These are phyloP conservation scores for Colletotrichum tabaci DNA, from an alignment of 2,329 filamentous ascomycete species.

Conservation along the genomic window DNA sequence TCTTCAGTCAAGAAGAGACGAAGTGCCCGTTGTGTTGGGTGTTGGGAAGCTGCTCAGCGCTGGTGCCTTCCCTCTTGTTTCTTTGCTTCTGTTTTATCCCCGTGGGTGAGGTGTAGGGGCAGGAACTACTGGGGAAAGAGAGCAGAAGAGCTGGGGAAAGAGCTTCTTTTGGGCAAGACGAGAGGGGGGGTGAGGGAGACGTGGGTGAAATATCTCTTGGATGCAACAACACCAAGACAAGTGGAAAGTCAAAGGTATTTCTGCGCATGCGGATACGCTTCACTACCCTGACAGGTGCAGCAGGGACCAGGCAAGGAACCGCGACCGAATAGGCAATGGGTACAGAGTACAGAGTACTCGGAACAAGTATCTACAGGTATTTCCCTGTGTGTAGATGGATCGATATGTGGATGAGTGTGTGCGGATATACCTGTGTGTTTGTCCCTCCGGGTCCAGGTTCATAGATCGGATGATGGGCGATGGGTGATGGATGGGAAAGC, in stretches of 20 bases:
- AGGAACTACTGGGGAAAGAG: constrained; percentile 29
- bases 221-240: constrained; percentile 1
- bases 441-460: too few species aligned
- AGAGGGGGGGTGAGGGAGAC: constrained; percentile 10
- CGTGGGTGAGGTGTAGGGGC: constrained; percentile 11
- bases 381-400: too few species aligned
- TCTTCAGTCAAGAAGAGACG: constrained; percentile 22
- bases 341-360: not conserved
- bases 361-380: not conserved
- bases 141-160: constrained; percentile 32
- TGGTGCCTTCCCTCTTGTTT: not conserved
- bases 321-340: constrained; percentile 21
- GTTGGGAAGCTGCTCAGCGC: not conserved
- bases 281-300: constrained; percentile 8
- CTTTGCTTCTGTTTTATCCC: not conserved
- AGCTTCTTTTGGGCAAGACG: not conserved
- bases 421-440: too few species aligned
- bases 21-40: not conserved
- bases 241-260: constrained; percentile 1
- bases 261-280: not conserved
- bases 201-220: constrained; percentile 39
- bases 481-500: not conserved
- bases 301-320: constrained; percentile 20
- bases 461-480: too few species aligned
- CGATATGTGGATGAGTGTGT: not conserved